Evolutionary conservation across 2,329 filamentous ascomycete genomes (phyloP), one percentile per base, ranked within the genome.

Genomic region (Fusarium veterinarium): DNA sequence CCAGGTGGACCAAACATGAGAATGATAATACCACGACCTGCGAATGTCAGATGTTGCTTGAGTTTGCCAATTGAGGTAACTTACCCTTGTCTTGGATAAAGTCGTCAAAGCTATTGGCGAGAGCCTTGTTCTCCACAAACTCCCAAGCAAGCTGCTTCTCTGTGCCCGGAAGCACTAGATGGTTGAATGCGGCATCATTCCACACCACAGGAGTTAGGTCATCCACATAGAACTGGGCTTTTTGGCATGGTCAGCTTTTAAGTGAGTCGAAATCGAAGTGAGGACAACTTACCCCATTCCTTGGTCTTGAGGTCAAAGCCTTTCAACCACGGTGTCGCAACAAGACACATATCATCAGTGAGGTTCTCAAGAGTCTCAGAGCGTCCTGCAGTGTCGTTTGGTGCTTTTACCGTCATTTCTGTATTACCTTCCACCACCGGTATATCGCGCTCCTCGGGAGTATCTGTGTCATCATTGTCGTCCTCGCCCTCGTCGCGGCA

Each of bases 1-100:
- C 85, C 85, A 0, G 85, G 84, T 0, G 80, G 81, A 6, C 86
- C 85, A 11, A 81, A 83, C 23, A 87, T 79, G 2, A 86, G 79
- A 66, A 84, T 82, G 67, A 86, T 85, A 51, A 86, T 81, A 19
- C 84, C 84, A 44, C 81, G 82, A 45, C 79, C 65, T 67, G 19
- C 0, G 8, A 20, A 30, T 41, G 31, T 64, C 12, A 64, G 40
- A 48, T 17, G 1, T 23, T 11, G 8, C 8, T 52, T 3, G 0
- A 35, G 14, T 13, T 19, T 8, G 17, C 9, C 1, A 6, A 5
- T 8, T 1, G 8, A 1, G 8, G 2, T 7, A 6, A 1, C n/a
- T 19, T 11, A 59, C 60, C 81, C 46, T 83, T 83, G 40, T 80
- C 79, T 0, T 74, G 61, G n/a, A 82, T 71, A 60, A 82, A 81